These are phyloP conservation scores for Artemisia argyi DNA, from an alignment of 129 eudicot species.

Conservation along the genomic window DNA sequence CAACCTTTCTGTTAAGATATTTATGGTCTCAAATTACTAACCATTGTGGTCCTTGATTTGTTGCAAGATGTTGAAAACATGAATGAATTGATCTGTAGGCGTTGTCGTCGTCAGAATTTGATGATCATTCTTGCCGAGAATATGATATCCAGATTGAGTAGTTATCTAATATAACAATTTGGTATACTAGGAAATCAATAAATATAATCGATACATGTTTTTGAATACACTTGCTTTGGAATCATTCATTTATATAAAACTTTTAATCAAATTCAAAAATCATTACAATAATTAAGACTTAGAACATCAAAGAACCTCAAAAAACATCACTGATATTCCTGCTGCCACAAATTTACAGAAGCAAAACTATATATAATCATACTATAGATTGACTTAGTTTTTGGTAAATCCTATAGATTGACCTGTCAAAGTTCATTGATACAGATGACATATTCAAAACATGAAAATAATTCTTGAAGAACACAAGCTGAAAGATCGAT, in stretches of 20 bases:
- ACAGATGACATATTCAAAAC: slow-evolving; percentile 33
- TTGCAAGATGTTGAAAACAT: not conserved
- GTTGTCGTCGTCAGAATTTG: not conserved
- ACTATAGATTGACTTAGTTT: slow-evolving; percentile 32
- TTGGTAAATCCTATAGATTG: slow-evolving; percentile 22
- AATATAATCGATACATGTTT: slow-evolving; percentile 21
- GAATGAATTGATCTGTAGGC: slow-evolving; percentile 9
- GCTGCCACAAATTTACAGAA: slow-evolving; percentile 33
- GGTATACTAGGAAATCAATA: slow-evolving; percentile 10
- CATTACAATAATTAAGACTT: slow-evolving; percentile 39
- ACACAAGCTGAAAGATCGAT: slow-evolving; percentile 52
- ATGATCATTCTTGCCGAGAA: not conserved
- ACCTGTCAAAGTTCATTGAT: slow-evolving; percentile 25
- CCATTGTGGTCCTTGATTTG: not conserved
- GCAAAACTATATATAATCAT: slow-evolving; percentile 32
- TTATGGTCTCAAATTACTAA: not conserved
- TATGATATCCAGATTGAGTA: not conserved
- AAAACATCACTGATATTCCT: slow-evolving; percentile 41
- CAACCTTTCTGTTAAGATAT: not conserved
- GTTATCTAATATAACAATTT: not conserved
- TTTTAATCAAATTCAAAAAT: slow-evolving; percentile 7
- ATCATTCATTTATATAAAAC: slow-evolving; percentile 4
- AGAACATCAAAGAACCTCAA: slow-evolving; percentile 37
- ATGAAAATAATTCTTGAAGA: slow-evolving; percentile 44
- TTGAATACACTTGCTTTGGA: slow-evolving; percentile 27